phyloP scores from a whole-genome alignment of 1,284 basidiomycete species.

The Apiotrichum gamsii region DNA sequence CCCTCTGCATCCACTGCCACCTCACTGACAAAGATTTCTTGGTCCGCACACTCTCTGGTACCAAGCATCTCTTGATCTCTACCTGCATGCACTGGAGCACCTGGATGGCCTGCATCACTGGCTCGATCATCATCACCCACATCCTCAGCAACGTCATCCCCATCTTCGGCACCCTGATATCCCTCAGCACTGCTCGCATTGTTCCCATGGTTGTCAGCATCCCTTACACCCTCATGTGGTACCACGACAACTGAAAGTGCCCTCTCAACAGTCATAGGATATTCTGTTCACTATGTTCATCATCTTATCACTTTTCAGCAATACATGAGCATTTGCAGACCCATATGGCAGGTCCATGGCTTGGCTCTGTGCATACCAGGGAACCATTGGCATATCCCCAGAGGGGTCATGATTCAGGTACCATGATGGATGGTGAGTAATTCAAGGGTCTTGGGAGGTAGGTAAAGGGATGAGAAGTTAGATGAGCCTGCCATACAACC shows the following conservation, averaged over 20 bases:
- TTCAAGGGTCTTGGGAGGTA: no score
- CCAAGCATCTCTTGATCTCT: slow-evolving; percentile 27
- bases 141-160: slow-evolving; percentile 32
- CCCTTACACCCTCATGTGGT: slow-evolving; percentile 30
- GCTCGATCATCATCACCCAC: slow-evolving; percentile 25
- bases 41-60: slow-evolving; percentile 27
- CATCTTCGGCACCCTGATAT: slow-evolving; percentile 29
- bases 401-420: no score
- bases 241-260: slow-evolving; percentile 22
- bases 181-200: slow-evolving; percentile 34
- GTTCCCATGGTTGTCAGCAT: slow-evolving; percentile 27
- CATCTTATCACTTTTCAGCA: no score
- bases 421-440: no score
- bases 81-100: slow-evolving; percentile 28
- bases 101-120: slow-evolving; percentile 25
- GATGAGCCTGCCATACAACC: no score
- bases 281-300: no score
- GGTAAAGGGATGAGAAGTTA: no score
- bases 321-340: no score
- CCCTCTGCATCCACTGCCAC: slow-evolving; percentile 19
- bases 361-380: no score
- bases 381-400: no score
- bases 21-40: slow-evolving; percentile 37
- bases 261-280: slow-evolving; percentile 1
- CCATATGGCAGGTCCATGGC: no score